Evolutionary conservation across 2,329 filamentous ascomycete species (phyloP).

Genomic region (Penicillium sp.): DNA sequence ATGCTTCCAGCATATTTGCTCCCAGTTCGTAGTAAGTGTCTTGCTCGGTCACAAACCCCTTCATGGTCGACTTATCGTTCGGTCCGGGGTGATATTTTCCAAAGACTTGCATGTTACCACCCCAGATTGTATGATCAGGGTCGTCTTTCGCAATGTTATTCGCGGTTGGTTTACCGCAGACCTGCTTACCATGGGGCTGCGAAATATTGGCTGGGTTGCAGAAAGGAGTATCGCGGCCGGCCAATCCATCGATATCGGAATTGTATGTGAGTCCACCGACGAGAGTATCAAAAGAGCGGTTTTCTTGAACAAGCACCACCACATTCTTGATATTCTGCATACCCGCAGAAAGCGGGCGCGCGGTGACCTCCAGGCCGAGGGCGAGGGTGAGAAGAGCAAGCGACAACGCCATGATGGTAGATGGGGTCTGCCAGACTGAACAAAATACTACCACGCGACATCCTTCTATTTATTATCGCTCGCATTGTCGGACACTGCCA

Average conservation of each 20-base stretch:
- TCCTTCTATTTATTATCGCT: neutral
- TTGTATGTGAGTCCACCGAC: slow-evolving; percentile 48
- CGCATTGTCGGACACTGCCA: neutral
- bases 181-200: slow-evolving; percentile 29
- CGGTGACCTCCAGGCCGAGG: slow-evolving; percentile 10
- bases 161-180: slow-evolving; percentile 37
- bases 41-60: slow-evolving; percentile 51
- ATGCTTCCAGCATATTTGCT: slow-evolving; percentile 40
- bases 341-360: slow-evolving; percentile 9
- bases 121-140: slow-evolving; percentile 49
- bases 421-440: neutral
- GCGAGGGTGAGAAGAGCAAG: slow-evolving; percentile 15
- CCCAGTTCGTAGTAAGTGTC: slow-evolving; percentile 39
- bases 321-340: slow-evolving; percentile 52
- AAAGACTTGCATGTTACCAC: slow-evolving; percentile 49
- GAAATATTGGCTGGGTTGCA: slow-evolving; percentile 47
- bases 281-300: slow-evolving; percentile 47
- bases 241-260: slow-evolving; percentile 40
- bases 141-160: slow-evolving; percentile 46
- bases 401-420: slow-evolving; percentile 8
- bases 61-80: slow-evolving; percentile 36
- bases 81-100: slow-evolving; percentile 41
- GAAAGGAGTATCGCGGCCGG: slow-evolving; percentile 28
- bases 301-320: slow-evolving; percentile 53
- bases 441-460: neutral